phyloP scores from a whole-genome alignment of 1,284 basidiomycete species.

The Earliella scabrosa region DNA sequence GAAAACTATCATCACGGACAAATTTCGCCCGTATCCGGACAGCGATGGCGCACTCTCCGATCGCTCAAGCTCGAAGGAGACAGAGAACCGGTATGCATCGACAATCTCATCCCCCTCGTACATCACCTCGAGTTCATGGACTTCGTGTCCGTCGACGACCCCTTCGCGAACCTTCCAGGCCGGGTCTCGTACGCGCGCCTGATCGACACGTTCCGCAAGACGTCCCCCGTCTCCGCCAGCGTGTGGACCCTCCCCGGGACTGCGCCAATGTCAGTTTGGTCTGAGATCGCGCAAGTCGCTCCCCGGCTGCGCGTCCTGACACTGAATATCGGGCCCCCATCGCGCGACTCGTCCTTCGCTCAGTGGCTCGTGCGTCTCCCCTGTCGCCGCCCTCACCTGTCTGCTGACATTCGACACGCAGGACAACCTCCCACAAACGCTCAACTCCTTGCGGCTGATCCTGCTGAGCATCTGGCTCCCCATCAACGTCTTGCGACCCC shows the following conservation, averaged over 20 bases:
- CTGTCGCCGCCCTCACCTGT: no score
- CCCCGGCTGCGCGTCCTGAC: not conserved
- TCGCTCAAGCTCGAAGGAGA: not conserved
- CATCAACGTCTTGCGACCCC: no score
- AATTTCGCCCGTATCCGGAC: not conserved
- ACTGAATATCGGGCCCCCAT: not conserved
- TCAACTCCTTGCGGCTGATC: no score
- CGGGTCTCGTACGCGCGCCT: not conserved
- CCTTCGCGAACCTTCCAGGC: not conserved
- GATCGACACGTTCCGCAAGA: not conserved
- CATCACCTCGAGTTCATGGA: not conserved
- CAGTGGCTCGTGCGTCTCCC: no score
- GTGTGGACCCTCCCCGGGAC: not conserved
- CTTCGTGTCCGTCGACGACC: not conserved
- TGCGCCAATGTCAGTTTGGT: not conserved
- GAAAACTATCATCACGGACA: not conserved
- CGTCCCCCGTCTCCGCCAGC: not conserved
- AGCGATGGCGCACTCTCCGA: not conserved
- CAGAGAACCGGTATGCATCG: not conserved
- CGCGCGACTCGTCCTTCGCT: no score
- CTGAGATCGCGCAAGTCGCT: not conserved
- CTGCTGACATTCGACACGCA: no score
- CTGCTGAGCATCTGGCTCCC: no score
- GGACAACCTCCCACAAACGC: no score
- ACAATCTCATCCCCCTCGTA: not conserved